These are phyloP conservation scores for Tieghemostelium lacteum DNA, from an alignment of 78 protist genomes.

Conservation along the genomic window DNA sequence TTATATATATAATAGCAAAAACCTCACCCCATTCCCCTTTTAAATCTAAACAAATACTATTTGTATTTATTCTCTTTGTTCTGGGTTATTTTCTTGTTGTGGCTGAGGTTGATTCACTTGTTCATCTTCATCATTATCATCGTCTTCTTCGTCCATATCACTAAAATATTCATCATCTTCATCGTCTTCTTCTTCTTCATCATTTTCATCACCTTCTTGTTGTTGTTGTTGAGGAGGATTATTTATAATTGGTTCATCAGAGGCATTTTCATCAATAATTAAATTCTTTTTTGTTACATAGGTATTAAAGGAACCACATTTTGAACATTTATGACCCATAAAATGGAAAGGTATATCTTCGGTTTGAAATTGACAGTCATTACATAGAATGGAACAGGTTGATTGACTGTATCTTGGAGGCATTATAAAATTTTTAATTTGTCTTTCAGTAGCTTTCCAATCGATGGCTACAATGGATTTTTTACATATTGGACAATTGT, in stretches of 20 bases:
- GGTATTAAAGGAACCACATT: constrained; percentile 79
- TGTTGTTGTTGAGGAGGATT: not conserved
- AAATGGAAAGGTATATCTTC: constrained; percentile 46
- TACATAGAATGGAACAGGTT: constrained; percentile 51
- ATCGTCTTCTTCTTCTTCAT: constrained; percentile 7
- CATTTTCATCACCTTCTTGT: constrained; percentile 16
- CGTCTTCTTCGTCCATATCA: not conserved
- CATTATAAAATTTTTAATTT: constrained; percentile 53
- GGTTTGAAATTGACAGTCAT: constrained; percentile 63
- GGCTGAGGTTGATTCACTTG: too few species aligned
- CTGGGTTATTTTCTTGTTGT: not conserved
- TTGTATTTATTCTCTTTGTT: not conserved
- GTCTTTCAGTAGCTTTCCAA: constrained; percentile 32
- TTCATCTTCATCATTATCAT: not conserved
- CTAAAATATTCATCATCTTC: not conserved
- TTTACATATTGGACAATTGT: constrained; percentile 84
- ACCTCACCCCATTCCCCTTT: too few species aligned
- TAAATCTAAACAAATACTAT: too few species aligned
- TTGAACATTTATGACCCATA: constrained; percentile 66
- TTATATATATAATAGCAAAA: too few species aligned
- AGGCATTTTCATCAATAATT: constrained; percentile 3
- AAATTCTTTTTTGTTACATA: constrained; percentile 23
- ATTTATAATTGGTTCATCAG: not conserved
- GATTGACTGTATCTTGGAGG: constrained; percentile 79
- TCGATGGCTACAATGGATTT: constrained; percentile 69